These are phyloP conservation scores for Triticum monococcum DNA, from an alignment of 176 grass and related monocot species.

Conservation along the genomic window DNA sequence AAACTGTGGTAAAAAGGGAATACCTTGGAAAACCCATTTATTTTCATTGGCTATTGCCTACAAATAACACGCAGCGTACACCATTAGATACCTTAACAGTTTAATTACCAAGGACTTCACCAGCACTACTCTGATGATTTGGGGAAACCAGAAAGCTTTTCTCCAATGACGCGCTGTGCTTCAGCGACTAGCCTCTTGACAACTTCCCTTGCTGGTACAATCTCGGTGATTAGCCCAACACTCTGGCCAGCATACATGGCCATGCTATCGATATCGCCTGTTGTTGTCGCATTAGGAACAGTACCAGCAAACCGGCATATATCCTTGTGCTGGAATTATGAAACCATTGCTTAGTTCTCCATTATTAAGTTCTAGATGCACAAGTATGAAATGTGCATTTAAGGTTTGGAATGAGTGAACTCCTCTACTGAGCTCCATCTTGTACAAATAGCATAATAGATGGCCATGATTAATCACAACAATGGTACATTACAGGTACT, in stretches of 20 bases:
- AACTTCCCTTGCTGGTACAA: slow-evolving; percentile 70
- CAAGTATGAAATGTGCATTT: slow-evolving; percentile 6
- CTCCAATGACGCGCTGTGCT: slow-evolving; percentile 54
- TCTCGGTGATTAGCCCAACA: slow-evolving; percentile 74
- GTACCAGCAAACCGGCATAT: slow-evolving; percentile 63
- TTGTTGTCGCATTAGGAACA: slow-evolving; percentile 78
- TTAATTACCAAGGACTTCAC: neutral
- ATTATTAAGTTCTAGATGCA: slow-evolving; percentile 27
- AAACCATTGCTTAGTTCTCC: slow-evolving; percentile 30
- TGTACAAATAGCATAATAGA: slow-evolving; percentile 21
- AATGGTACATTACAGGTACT: neutral
- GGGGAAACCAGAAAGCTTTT: slow-evolving; percentile 26
- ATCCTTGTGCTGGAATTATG: slow-evolving; percentile 57
- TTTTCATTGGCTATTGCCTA: slow-evolving; percentile 5
- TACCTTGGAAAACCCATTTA: neutral
- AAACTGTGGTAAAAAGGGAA: neutral
- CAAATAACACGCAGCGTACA: neutral
- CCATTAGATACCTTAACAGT: neutral
- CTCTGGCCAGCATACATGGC: slow-evolving; percentile 85
- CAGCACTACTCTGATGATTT: neutral
- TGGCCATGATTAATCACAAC: slow-evolving; percentile 5
- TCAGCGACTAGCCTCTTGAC: slow-evolving; percentile 58
- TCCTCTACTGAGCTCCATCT: neutral
- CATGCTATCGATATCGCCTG: slow-evolving; percentile 72
- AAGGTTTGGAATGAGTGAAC: slow-evolving; percentile 30